phyloP scores from a whole-genome alignment of 257 asterid species.

The Ballota nigra region DNA sequence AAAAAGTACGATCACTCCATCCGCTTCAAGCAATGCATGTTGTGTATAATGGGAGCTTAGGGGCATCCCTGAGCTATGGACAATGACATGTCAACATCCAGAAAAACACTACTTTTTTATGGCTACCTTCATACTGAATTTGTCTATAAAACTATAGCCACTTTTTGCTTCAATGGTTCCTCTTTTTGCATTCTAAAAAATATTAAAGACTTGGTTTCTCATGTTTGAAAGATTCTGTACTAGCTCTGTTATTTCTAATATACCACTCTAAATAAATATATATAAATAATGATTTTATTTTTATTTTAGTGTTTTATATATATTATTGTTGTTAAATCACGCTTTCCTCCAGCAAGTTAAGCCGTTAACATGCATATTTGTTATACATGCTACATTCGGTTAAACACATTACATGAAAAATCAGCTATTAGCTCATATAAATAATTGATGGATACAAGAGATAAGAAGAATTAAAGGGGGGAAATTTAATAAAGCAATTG shows the following conservation, averaged over 20 bases:
- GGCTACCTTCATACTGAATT: conserved; percentile 77
- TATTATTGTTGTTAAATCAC: neutral
- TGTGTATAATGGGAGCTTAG: no score
- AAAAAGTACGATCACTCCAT: no score
- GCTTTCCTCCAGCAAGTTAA: no score
- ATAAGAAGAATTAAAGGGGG: neutral
- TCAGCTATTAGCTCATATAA: no score
- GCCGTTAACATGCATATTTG: no score
- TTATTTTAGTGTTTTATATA: neutral
- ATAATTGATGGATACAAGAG: neutral
- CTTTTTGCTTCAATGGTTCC: conserved; percentile 50
- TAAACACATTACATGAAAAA: no score
- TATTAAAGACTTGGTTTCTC: conserved; percentile 36
- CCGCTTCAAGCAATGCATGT: no score
- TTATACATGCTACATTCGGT: no score
- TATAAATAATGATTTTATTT: no score
- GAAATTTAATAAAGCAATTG: conserved; percentile 7
- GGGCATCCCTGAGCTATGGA: no score
- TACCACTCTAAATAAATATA: neutral
- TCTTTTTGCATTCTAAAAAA: conserved; percentile 30
- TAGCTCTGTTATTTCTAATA: neutral
- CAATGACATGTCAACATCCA: no score
- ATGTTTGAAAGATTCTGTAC: neutral
- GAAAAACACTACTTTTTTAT: conserved; percentile 57
- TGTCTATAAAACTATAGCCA: conserved; percentile 39